Conservation (phyloP, 1,284 basidiomycete genomes). For the Boletus chippewaensis region DNA sequence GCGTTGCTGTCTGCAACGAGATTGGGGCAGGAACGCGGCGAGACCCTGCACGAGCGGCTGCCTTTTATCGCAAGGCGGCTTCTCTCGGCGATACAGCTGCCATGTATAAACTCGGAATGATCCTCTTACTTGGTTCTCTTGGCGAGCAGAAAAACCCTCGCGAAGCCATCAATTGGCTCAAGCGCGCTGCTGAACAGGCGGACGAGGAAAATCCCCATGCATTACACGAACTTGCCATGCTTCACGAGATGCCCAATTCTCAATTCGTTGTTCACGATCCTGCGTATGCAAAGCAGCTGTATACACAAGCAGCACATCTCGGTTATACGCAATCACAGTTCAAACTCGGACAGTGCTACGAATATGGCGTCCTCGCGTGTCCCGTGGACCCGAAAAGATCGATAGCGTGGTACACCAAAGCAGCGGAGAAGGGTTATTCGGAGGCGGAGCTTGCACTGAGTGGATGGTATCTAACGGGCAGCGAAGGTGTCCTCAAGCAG, state of each 20-base stretch:
- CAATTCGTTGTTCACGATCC: slow-evolving; percentile 69
- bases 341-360: slow-evolving; percentile 93
- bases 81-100: slow-evolving; percentile 95
- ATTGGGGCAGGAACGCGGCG: slow-evolving; percentile 97
- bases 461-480: slow-evolving; percentile 96
- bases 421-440: slow-evolving; percentile 90
- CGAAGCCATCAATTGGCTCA: slow-evolving; percentile 93
- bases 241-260: slow-evolving; percentile 77
- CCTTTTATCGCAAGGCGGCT: slow-evolving; percentile 96
- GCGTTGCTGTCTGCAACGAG: slow-evolving; percentile 98
- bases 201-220: slow-evolving; percentile 99
- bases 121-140: slow-evolving; percentile 80
- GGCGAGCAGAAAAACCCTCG: slow-evolving; percentile 82
- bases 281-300: slow-evolving; percentile 77
- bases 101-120: slow-evolving; percentile 99
- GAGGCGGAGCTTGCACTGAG: slow-evolving; percentile 94
- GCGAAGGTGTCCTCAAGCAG: slow-evolving; percentile 94
- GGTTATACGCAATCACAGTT: slow-evolving; percentile 93
- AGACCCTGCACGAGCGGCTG: slow-evolving; percentile 82
- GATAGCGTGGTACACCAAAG: slow-evolving; percentile 98
- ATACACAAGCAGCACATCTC: slow-evolving; percentile 88
- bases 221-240: slow-evolving; percentile 89
- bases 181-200: slow-evolving; percentile 92
- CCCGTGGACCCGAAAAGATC: slow-evolving; percentile 89
- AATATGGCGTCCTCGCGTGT: slow-evolving; percentile 87